Percentiles rank a stretch among this genome's conserved stretches.
Evolutionary conservation across 495 filamentous ascomycete genomes (phyloP).

Genomic region (Neurospora hispaniola): DNA sequence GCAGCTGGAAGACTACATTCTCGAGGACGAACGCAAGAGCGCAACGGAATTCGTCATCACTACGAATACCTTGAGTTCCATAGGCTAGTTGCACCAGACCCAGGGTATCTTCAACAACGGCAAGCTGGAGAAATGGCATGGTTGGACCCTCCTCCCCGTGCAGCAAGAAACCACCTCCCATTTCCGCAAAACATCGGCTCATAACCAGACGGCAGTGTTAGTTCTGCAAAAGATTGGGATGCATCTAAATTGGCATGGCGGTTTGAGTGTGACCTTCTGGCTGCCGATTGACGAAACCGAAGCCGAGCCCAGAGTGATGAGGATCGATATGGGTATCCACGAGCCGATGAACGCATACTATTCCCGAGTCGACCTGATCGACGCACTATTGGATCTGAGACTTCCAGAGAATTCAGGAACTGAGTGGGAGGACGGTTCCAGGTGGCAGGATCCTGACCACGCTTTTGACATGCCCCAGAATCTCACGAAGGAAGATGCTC

Average conservation of each 20-base stretch:
- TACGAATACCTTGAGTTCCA: background rate
- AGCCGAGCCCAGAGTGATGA: background rate
- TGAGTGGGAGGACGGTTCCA: background rate
- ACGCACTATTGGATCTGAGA: background rate
- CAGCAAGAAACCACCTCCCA: background rate
- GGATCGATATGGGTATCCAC: background rate
- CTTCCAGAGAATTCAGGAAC: background rate
- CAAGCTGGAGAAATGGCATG: background rate
- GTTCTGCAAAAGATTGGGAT: background rate
- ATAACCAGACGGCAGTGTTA: background rate
- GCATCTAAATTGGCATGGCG: background rate
- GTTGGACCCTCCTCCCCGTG: background rate
- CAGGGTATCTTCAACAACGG: slow-evolving; percentile 2
- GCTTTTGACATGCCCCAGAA: background rate
- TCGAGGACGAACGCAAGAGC: background rate
- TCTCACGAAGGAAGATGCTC: background rate
- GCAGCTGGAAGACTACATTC: background rate
- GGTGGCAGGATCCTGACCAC: background rate
- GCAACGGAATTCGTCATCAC: background rate
- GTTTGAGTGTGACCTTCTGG: background rate
- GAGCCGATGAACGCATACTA: background rate
- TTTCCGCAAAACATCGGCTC: background rate
- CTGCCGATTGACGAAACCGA: background rate
- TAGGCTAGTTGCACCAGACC: background rate
- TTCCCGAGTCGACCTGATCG: background rate